These are phyloP conservation scores for Bruguiera sexangula DNA, from an alignment of 345 rosid species.

Conservation along the genomic window DNA sequence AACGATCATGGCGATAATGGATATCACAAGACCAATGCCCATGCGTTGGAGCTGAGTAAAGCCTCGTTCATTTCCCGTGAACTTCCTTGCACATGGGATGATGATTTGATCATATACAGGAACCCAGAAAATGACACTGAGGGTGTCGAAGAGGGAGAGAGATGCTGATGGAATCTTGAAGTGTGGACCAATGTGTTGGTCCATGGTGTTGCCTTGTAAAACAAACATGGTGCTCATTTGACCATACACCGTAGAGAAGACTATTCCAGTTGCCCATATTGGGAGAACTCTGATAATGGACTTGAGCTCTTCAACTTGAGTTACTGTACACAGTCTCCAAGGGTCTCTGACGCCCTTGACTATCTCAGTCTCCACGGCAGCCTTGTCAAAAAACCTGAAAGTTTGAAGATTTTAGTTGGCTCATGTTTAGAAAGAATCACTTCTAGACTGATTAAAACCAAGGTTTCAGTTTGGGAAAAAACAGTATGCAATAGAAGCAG, in stretches of 20 bases:
- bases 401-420: neutral
- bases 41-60: conserved; percentile 93
- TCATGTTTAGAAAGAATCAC: neutral
- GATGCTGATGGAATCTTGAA: conserved; percentile 91
- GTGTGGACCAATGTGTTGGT: conserved; percentile 73
- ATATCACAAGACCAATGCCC: conserved; percentile 83
- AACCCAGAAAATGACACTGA: conserved; percentile 88
- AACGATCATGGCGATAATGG: conserved; percentile 62
- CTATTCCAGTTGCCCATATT: conserved; percentile 86
- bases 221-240: conserved; percentile 97
- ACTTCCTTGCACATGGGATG: conserved; percentile 56
- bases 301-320: conserved; percentile 93
- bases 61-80: conserved; percentile 72
- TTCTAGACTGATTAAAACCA: too few relatives aligned
- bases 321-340: conserved; percentile 86
- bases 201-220: conserved; percentile 88
- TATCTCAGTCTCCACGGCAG: conserved; percentile 70
- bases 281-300: conserved; percentile 72
- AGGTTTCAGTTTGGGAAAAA: too few relatives aligned
- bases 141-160: conserved; percentile 73
- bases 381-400: conserved; percentile 84
- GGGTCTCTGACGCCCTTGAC: conserved; percentile 45
- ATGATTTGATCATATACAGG: conserved; percentile 72
- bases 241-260: conserved; percentile 72
- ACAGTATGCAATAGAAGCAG: too few relatives aligned